A percentile compares a stretch with the other conserved stretches of the same genome.
phyloP scores from a whole-genome alignment of 306 rosid species.

The Begonia peltatifolia region DNA sequence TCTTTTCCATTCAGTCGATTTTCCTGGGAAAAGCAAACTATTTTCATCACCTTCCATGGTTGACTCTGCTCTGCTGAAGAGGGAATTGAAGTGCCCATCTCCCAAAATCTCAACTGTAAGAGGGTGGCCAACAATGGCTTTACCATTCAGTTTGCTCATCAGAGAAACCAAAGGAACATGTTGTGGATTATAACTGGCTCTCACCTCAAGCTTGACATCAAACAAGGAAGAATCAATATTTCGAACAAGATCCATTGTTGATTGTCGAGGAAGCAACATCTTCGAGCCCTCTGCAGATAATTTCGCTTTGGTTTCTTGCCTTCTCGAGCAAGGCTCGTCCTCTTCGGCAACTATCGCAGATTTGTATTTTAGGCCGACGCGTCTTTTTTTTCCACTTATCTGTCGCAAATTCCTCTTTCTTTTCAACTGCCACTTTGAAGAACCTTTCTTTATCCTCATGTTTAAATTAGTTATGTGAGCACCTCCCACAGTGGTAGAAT shows the following conservation, averaged over 20 bases:
- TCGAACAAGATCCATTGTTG: slow-evolving; percentile 48
- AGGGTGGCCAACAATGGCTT: slow-evolving; percentile 94
- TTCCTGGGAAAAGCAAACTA: slow-evolving; percentile 28
- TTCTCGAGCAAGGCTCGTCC: too few species aligned
- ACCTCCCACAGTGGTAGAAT: slow-evolving; percentile 31
- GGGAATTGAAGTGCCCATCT: slow-evolving; percentile 37
- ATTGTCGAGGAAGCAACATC: slow-evolving; percentile 67
- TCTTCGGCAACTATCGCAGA: not conserved
- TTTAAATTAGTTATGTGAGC: slow-evolving; percentile 17
- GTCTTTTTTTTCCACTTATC: slow-evolving; percentile 39
- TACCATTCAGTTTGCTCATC: slow-evolving; percentile 79
- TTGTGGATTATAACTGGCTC: slow-evolving; percentile 72
- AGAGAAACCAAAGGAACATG: slow-evolving; percentile 94
- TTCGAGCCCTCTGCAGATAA: slow-evolving; percentile 29
- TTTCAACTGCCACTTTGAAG: slow-evolving; percentile 92
- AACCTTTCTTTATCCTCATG: slow-evolving; percentile 43
- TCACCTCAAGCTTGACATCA: slow-evolving; percentile 68
- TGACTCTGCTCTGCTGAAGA: slow-evolving; percentile 21
- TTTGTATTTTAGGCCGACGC: slow-evolving; percentile 35
- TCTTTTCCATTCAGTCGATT: slow-evolving; percentile 62
- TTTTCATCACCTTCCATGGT: slow-evolving; percentile 19
- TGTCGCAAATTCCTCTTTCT: slow-evolving; percentile 89
- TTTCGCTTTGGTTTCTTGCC: slow-evolving; percentile 7
- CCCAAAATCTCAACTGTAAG: slow-evolving; percentile 57
- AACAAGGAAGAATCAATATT: slow-evolving; percentile 52